Conservation (phyloP, 805 yeast species). For the Candida tallmaniae region DNA sequence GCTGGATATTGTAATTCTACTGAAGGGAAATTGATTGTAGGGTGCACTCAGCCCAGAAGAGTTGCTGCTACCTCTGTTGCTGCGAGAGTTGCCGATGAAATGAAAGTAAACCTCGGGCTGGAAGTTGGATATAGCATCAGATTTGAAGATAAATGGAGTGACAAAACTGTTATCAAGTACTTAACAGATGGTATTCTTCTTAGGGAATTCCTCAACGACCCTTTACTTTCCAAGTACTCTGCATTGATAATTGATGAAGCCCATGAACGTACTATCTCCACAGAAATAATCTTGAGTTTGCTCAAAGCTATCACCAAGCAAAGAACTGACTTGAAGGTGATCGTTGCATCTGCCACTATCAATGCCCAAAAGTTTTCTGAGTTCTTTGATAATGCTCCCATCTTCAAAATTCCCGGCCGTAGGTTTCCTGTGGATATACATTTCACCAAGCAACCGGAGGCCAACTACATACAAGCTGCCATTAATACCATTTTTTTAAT, state of each 20-base stretch:
- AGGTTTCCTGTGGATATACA: slow-evolving; percentile 86
- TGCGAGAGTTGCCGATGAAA: slow-evolving; percentile 84
- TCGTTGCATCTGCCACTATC: slow-evolving; percentile 95
- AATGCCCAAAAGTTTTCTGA: slow-evolving; percentile 83
- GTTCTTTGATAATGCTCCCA: slow-evolving; percentile 81
- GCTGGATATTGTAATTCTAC: slow-evolving; percentile 65
- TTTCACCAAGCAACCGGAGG: slow-evolving; percentile 83
- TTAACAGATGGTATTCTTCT: slow-evolving; percentile 95
- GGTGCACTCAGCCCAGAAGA: slow-evolving; percentile 92
- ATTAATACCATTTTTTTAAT: slow-evolving; percentile 83
- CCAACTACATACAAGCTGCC: slow-evolving; percentile 87
- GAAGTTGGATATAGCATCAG: slow-evolving; percentile 88
- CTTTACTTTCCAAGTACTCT: slow-evolving; percentile 61
- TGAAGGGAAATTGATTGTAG: slow-evolving; percentile 40
- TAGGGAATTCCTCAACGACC: slow-evolving; percentile 78
- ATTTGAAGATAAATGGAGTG: slow-evolving; percentile 74
- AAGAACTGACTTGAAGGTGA: slow-evolving; percentile 66
- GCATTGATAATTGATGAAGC: slow-evolving; percentile 96
- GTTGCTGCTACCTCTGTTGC: slow-evolving; percentile 95
- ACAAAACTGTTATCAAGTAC: slow-evolving; percentile 72
- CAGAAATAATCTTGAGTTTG: slow-evolving; percentile 77
- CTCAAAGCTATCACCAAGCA: slow-evolving; percentile 62
- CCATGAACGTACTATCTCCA: slow-evolving; percentile 90
- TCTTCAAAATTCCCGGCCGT: slow-evolving; percentile 87
- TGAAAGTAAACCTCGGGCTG: slow-evolving; percentile 72